Conservation (phyloP, 2,329 filamentous ascomycete genomes). For the Camillea tinctor region DNA sequence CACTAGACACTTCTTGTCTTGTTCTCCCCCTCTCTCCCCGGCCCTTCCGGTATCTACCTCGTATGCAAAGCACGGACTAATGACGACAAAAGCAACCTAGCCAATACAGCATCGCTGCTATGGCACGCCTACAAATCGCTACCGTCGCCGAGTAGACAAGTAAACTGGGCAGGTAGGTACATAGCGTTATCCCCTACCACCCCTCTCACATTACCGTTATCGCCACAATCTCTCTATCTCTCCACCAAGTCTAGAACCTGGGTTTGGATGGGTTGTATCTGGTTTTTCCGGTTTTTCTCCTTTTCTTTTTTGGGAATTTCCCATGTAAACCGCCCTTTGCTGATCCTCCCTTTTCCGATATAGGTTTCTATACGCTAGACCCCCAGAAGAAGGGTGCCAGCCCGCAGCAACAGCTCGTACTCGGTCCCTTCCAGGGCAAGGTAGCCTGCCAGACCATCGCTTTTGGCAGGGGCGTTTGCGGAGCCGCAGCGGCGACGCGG, state of each 20-base stretch:
- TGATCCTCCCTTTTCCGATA: not conserved
- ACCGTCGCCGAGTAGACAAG: slow-evolving; percentile 59
- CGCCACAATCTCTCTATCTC: not conserved
- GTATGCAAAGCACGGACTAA: not conserved
- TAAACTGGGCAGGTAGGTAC: slow-evolving; percentile 74
- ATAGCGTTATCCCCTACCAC: not conserved
- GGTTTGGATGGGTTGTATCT: too few relatives aligned
- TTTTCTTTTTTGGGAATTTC: too few relatives aligned
- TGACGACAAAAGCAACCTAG: slow-evolving; percentile 61
- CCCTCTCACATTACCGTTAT: not conserved
- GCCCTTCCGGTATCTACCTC: not conserved
- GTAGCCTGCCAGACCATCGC: slow-evolving; percentile 76
- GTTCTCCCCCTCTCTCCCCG: not conserved
- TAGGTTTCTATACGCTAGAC: slow-evolving; percentile 74
- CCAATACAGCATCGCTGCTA: slow-evolving; percentile 72
- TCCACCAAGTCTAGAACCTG: not conserved
- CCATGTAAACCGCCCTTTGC: too few relatives aligned
- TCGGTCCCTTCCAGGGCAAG: slow-evolving; percentile 79
- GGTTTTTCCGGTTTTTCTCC: too few relatives aligned
- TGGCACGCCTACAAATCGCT: slow-evolving; percentile 80
- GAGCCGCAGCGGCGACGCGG: slow-evolving; percentile 59
- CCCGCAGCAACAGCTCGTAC: slow-evolving; percentile 63
- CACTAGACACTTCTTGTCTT: too few relatives aligned
- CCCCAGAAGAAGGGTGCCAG: slow-evolving; percentile 34
- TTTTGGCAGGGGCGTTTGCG: slow-evolving; percentile 74